Conservation (phyloP, 2,329 filamentous ascomycete species). For the Raffaelea albimanens region DNA sequence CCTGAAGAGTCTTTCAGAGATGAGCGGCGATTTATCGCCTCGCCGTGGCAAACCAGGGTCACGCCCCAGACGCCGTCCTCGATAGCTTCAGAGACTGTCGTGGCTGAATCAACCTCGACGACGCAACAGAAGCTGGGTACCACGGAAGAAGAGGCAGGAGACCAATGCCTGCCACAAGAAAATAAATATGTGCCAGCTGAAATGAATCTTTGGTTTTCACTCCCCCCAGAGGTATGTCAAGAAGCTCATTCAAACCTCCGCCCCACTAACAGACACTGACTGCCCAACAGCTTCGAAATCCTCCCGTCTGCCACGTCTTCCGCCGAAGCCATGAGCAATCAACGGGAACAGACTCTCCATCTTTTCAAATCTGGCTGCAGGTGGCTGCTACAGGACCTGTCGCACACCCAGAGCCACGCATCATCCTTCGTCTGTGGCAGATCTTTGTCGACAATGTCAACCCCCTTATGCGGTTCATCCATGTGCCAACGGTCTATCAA, state of each 20-base stretch:
- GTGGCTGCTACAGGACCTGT: background rate
- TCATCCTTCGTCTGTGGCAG: conserved; percentile 23
- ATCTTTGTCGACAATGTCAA: conserved; percentile 22
- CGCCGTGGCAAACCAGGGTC: conserved; percentile 9
- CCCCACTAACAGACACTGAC: too few relatives aligned
- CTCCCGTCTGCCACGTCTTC: conserved; percentile 3
- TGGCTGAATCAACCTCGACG: too few relatives aligned
- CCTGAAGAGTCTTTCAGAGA: background rate
- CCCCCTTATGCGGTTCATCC: conserved; percentile 21
- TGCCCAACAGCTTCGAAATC: conserved; percentile 2
- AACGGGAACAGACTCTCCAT: background rate
- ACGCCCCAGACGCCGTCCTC: background rate
- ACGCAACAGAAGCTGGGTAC: too few relatives aligned
- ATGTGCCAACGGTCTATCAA: conserved; percentile 22
- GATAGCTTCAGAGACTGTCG: too few relatives aligned
- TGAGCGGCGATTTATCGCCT: conserved; percentile 17
- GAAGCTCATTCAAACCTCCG: too few relatives aligned
- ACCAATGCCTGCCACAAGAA: background rate
- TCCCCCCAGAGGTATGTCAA: conserved; percentile 1
- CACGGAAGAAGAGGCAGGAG: too few relatives aligned
- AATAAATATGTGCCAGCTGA: background rate
- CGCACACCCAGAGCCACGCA: conserved; percentile 21
- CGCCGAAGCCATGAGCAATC: background rate
- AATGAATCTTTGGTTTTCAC: conserved; percentile 1
- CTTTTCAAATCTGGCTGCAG: background rate